Conservation (phyloP, 495 filamentous ascomycete species). For the Alectoria sarmentosa region DNA sequence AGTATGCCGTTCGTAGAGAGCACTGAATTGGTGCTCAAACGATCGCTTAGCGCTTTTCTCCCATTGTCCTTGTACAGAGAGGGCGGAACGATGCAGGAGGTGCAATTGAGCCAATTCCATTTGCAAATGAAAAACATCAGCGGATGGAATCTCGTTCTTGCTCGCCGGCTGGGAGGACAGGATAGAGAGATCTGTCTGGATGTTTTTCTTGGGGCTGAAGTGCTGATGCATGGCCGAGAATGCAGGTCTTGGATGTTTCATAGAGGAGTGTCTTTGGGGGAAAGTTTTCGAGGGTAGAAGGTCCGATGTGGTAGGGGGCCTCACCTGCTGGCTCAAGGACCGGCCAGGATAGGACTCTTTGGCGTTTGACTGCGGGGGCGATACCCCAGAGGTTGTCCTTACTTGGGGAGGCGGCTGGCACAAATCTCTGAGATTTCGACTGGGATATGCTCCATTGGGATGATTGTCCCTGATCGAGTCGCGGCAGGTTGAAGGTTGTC, state of each 20-base stretch:
- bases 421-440: not conserved
- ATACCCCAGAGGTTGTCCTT: not conserved
- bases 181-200: constrained; percentile 41
- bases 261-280: constrained; percentile 12
- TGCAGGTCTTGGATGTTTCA: constrained; percentile 40
- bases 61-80: constrained; percentile 35
- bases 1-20: constrained; percentile 34
- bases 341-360: constrained; percentile 15
- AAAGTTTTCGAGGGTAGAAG: not conserved
- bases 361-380: not conserved
- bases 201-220: constrained; percentile 57
- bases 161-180: constrained; percentile 17
- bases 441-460: not conserved
- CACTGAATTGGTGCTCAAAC: constrained; percentile 37
- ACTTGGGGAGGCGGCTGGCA: constrained; percentile 3
- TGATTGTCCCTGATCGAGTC: constrained; percentile 2
- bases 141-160: constrained; percentile 35
- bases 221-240: constrained; percentile 66
- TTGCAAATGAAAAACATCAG: constrained; percentile 57
- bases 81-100: constrained; percentile 50
- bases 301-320: constrained; percentile 9
- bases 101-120: constrained; percentile 67
- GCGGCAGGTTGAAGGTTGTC: constrained; percentile 1
- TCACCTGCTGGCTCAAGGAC: constrained; percentile 22
- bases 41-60: constrained; percentile 30